Base-by-base conservation (phyloP, 1,284 basidiomycete genomes). In the Ganoderma resinaceum region DNA sequence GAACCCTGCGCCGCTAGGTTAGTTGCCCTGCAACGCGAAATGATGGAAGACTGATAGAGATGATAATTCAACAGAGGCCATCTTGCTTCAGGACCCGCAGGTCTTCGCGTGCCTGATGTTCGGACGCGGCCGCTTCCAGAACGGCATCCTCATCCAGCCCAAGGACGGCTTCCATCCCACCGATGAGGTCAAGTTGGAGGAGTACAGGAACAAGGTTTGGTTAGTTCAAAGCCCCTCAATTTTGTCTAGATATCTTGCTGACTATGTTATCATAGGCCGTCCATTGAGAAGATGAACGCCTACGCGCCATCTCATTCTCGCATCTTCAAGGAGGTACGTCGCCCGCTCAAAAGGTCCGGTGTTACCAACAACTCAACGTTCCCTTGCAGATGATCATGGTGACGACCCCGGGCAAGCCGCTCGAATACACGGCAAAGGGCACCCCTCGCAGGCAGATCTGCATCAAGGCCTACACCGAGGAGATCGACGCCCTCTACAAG, bases 261-360 rank as follows among this genome's bases (percentile, higher is more conserved):
- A 67, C 23, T 2, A 12, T 12, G 18, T 23, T 29, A 23, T n/a
- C 11, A 33, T 78, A 84, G 82, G 80, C 75, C 79, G 8, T 78
- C 75, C 4, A 68, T 84, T 1, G 77, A 82, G 62, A 72, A 77
- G 46, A 76, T 79, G 65, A 85, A 84, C 63, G 70, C 71, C n/a
- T 80, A 75, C 40, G 81, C 80, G 9, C 82, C 82, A 1, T 76
- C 80, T 40, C 81, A 83, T 57, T 81, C 81, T 31, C 77, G 82
- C 35, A 70, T 84, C 18, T 82, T 82, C 73, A 84, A 75, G 55
- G 76, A 76, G 70, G 75, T 75, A 42, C 42, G 63, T 55, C 73
- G 14, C 20, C 2, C 0, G n/a, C 2, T 57, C 5, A 31, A 31
- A 57, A 20, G 8, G 20, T n/a, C n/a, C n/a, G 18, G 8, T 43